Conservation (phyloP, 495 filamentous ascomycete genomes). For the Lophium mytilinum region DNA sequence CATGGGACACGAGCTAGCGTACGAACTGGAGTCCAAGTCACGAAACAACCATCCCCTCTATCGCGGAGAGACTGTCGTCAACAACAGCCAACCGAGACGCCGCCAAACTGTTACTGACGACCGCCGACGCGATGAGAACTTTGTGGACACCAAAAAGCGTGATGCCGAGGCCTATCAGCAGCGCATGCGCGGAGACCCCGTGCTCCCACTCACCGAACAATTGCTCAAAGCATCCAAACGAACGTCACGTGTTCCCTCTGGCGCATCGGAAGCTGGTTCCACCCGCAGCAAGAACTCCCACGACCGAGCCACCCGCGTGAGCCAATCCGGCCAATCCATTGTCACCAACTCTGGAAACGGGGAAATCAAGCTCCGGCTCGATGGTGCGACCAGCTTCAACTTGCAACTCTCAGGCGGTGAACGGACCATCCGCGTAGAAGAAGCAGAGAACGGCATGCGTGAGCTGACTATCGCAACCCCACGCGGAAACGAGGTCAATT, state of each 20-base stretch:
- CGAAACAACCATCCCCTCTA: not conserved
- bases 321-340: constrained; percentile 11
- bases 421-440: constrained; percentile 13
- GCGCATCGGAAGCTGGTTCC: constrained; percentile 10
- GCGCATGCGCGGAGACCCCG: constrained; percentile 9
- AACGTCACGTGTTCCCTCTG: constrained; percentile 7
- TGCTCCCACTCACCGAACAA: constrained; percentile 4
- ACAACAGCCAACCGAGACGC: not conserved
- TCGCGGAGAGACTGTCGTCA: constrained; percentile 2
- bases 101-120: constrained; percentile 5
- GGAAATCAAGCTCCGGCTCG: constrained; percentile 18
- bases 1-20: constrained; percentile 2
- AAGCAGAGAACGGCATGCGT: constrained; percentile 21
- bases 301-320: constrained; percentile 12
- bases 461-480: constrained; percentile 17
- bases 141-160: constrained; percentile 2
- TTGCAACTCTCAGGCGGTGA: constrained; percentile 21
- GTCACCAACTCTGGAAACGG: constrained; percentile 13
- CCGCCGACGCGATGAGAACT: constrained; percentile 9
- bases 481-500: constrained; percentile 7
- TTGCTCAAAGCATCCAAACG: constrained; percentile 16
- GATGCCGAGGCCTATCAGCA: constrained; percentile 13
- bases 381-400: constrained; percentile 8
- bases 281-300: constrained; percentile 2
- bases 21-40: not conserved